Conservation (phyloP, 495 filamentous ascomycete genomes). For the Penicillium atrosanguineum region DNA sequence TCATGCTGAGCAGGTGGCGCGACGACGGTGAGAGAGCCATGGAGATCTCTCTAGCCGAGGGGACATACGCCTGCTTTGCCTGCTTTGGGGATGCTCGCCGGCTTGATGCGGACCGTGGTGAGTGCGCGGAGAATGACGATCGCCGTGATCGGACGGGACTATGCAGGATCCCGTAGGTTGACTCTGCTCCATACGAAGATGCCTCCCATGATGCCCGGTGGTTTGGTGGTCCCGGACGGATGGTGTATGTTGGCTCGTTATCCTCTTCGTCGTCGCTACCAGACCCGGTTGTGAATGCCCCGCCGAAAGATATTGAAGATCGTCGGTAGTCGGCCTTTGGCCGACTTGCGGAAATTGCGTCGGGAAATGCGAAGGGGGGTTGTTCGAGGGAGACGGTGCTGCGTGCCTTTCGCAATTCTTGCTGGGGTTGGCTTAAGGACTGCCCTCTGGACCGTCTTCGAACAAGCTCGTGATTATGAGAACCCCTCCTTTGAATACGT, state of each 20-base stretch:
- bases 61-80: conserved; percentile 14
- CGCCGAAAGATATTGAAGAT: conserved; percentile 17
- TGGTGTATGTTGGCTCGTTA: conserved; percentile 4
- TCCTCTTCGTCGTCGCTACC: conserved; percentile 30
- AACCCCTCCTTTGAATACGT: conserved; percentile 30
- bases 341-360: conserved; percentile 9
- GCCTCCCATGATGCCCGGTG: conserved; percentile 20
- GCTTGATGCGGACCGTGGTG: conserved; percentile 8
- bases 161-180: conserved; percentile 1
- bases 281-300: conserved; percentile 18
- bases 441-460: conserved; percentile 16
- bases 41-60: conserved; percentile 20
- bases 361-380: conserved; percentile 12
- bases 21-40: conserved; percentile 31
- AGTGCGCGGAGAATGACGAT: conserved; percentile 20
- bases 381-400: conserved; percentile 34
- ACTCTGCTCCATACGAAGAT: conserved; percentile 6
- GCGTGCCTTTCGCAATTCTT: conserved; percentile 29
- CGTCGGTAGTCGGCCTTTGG: conserved; percentile 17
- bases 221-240: neutral
- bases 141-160: conserved; percentile 22
- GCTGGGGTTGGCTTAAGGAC: conserved; percentile 11
- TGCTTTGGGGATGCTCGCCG: conserved; percentile 17
- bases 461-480: conserved; percentile 34
- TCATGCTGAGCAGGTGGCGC: conserved; percentile 32